A percentile compares a stretch with the other conserved stretches of the same genome.
phyloP scores from a whole-genome alignment of 371 early-diverging fungal species.

The Mucor piriformis region DNA sequence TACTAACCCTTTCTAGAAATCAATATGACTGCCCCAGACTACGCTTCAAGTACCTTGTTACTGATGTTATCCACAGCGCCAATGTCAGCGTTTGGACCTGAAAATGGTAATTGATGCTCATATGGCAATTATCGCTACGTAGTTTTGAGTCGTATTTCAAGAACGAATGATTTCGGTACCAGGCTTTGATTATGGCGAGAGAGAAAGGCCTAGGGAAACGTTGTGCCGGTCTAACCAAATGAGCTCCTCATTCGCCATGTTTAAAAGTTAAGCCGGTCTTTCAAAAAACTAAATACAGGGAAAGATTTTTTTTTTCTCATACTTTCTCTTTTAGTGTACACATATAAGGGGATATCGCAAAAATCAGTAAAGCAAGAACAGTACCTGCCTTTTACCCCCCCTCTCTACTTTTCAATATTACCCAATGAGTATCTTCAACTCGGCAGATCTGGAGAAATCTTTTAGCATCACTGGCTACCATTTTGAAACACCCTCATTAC shows the following conservation, averaged over 20 bases:
- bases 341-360: neutral
- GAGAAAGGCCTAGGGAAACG: too few relatives aligned
- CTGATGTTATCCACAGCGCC: too few relatives aligned
- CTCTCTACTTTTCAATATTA: neutral
- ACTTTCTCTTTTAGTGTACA: neutral
- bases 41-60: too few relatives aligned
- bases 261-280: neutral
- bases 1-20: too few relatives aligned
- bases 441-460: conserved; percentile 2
- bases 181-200: too few relatives aligned
- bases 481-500: conserved; percentile 28
- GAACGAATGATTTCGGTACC: too few relatives aligned
- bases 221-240: neutral
- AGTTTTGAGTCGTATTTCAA: too few relatives aligned
- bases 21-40: too few relatives aligned
- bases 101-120: too few relatives aligned
- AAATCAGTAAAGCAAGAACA: neutral
- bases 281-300: neutral
- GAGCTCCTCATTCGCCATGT: conserved; percentile 3
- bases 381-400: neutral
- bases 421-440: conserved; percentile 2
- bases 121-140: too few relatives aligned
- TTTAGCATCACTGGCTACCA: conserved; percentile 33
- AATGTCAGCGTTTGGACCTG: too few relatives aligned
- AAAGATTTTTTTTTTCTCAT: neutral